phyloP scores from a whole-genome alignment of 192 early-diverging fungal genomes.

The Mortierella alpina region DNA sequence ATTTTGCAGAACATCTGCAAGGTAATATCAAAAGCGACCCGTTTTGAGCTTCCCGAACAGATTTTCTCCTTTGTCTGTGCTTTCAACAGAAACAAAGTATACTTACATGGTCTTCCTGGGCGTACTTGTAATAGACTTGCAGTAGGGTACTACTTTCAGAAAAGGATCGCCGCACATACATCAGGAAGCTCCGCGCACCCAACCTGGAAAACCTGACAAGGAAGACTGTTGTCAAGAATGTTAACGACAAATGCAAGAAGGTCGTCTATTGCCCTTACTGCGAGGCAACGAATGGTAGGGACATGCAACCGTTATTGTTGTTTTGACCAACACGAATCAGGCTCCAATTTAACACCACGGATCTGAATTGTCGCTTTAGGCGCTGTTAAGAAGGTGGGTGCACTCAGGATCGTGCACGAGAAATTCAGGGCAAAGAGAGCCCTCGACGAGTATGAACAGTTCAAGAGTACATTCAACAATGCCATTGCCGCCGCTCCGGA shows the following conservation, averaged over 20 bases:
- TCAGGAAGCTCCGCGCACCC: slow-evolving; percentile 77
- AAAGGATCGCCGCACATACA: slow-evolving; percentile 72
- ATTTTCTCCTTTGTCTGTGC: too few species aligned
- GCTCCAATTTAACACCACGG: background rate
- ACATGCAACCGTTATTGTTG: background rate
- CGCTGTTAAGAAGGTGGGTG: slow-evolving; percentile 94
- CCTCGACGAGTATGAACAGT: slow-evolving; percentile 76
- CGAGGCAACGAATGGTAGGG: slow-evolving; percentile 78
- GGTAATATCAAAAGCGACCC: slow-evolving; percentile 48
- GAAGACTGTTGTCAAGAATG: slow-evolving; percentile 80
- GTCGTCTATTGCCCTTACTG: slow-evolving; percentile 86
- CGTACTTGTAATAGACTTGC: slow-evolving; percentile 70
- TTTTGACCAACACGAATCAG: background rate
- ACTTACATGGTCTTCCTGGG: background rate
- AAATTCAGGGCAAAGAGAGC: slow-evolving; percentile 88
- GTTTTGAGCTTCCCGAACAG: too few species aligned
- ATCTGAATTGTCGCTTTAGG: slow-evolving; percentile 49
- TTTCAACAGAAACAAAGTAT: too few species aligned
- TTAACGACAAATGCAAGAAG: slow-evolving; percentile 93
- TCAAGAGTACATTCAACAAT: slow-evolving; percentile 79
- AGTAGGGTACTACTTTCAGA: slow-evolving; percentile 90
- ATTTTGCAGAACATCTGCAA: slow-evolving; percentile 99
- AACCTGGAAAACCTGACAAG: slow-evolving; percentile 86
- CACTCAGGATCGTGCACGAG: slow-evolving; percentile 96
- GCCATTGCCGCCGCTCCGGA: slow-evolving; percentile 79